Evolutionary conservation across 495 filamentous ascomycete genomes (phyloP).

Genomic region (Daldinia caldariorum): DNA sequence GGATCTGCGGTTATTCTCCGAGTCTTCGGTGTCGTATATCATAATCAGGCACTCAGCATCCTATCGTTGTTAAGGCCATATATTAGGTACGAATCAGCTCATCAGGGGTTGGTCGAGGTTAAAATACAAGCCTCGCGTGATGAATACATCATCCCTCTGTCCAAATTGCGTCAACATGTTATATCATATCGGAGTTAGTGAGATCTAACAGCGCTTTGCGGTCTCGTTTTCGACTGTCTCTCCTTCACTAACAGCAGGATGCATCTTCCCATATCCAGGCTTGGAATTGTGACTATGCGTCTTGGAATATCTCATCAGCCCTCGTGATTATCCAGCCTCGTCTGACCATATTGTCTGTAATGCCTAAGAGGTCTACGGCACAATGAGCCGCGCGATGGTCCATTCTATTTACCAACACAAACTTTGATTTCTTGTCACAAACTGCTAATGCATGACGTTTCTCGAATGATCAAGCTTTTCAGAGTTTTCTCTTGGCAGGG

Average conservation of each 20-base stretch:
- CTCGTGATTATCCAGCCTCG: neutral
- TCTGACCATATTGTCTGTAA: neutral
- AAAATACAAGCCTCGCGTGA: conserved; percentile 36
- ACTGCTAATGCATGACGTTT: conserved; percentile 31
- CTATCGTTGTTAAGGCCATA: neutral
- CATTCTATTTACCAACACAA: neutral
- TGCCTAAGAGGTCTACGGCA: neutral
- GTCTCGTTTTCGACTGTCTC: neutral
- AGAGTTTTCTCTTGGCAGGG: conserved; percentile 19
- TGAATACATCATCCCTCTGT: conserved; percentile 30
- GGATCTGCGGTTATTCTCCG: neutral
- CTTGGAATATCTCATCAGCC: conserved; percentile 8
- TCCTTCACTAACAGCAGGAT: neutral
- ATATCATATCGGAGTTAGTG: neutral
- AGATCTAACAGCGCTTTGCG: neutral
- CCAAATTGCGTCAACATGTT: conserved; percentile 28
- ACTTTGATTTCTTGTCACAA: conserved; percentile 11
- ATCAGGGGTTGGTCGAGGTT: conserved; percentile 26
- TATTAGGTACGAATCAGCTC: conserved; percentile 17
- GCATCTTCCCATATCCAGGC: neutral
- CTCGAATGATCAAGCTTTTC: conserved; percentile 24
- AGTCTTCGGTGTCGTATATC: neutral
- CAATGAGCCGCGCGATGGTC: neutral
- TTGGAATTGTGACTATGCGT: neutral
- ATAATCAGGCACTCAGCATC: neutral